phyloP scores from a whole-genome alignment of 129 eudicot genomes.

The Centrapalus pauciflorus region DNA sequence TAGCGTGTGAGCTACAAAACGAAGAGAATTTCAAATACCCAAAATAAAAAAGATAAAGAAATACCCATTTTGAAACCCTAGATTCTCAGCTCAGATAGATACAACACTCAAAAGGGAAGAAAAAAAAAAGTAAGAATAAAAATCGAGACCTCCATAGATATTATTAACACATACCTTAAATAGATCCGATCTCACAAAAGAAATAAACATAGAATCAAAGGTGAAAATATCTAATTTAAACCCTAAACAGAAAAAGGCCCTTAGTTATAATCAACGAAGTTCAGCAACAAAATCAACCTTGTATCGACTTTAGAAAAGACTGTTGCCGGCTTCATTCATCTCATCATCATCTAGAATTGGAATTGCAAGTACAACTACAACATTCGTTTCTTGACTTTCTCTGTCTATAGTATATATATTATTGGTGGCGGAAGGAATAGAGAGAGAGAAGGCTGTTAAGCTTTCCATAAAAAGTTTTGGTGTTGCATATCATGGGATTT shows the following conservation, averaged over 20 bases:
- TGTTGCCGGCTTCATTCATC: slow-evolving; percentile 25
- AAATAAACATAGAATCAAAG: neutral
- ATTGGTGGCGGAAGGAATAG: slow-evolving; percentile 22
- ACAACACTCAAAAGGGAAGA: neutral
- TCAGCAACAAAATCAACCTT: neutral
- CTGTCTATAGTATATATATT: neutral
- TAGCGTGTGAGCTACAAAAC: slow-evolving; percentile 6
- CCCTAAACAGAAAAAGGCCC: neutral
- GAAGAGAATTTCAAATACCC: neutral
- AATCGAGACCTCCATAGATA: slow-evolving; percentile 16
- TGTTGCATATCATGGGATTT: slow-evolving; percentile 36
- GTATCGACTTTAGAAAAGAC: neutral
- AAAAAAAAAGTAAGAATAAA: too few species aligned
- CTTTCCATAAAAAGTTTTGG: slow-evolving; percentile 10
- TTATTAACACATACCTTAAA: slow-evolving; percentile 10
- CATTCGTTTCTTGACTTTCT: slow-evolving; percentile 22
- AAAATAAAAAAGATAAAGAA: neutral
- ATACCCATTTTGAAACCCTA: slow-evolving; percentile 25
- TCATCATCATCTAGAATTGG: too few species aligned
- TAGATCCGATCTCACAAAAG: slow-evolving; percentile 3
- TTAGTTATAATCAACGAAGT: neutral
- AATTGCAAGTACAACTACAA: too few species aligned
- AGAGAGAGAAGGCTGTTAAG: neutral
- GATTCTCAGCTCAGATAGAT: slow-evolving; percentile 16
- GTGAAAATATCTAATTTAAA: neutral